Conservation (phyloP, 495 filamentous ascomycete species). For the Neurospora sp. region DNA sequence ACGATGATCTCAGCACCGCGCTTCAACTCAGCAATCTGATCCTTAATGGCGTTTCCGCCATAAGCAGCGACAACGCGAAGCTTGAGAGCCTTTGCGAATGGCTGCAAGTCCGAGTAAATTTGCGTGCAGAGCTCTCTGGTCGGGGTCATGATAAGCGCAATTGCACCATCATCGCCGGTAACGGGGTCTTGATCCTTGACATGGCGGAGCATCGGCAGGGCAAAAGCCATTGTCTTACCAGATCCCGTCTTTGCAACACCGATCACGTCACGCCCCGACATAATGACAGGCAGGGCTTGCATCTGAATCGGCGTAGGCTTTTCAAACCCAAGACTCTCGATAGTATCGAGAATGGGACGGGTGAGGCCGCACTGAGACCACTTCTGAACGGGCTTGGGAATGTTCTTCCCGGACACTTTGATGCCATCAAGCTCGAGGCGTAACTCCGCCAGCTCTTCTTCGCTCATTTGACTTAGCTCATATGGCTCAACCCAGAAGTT, state of each 20-base stretch:
- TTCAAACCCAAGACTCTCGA: slow-evolving; percentile 74
- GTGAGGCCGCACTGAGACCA: slow-evolving; percentile 94
- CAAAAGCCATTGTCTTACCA: slow-evolving; percentile 95
- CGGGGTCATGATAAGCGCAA: slow-evolving; percentile 83
- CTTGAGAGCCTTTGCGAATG: slow-evolving; percentile 80
- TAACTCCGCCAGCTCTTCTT: slow-evolving; percentile 71
- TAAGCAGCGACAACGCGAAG: slow-evolving; percentile 93
- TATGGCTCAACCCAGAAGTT: slow-evolving; percentile 87
- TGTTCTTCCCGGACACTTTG: slow-evolving; percentile 74
- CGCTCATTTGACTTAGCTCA: slow-evolving; percentile 75
- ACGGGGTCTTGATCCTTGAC: slow-evolving; percentile 88
- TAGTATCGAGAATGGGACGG: slow-evolving; percentile 77
- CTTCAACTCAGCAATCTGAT: slow-evolving; percentile 94
- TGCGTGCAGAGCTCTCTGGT: slow-evolving; percentile 92
- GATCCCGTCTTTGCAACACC: slow-evolving; percentile 97
- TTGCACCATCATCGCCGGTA: slow-evolving; percentile 76
- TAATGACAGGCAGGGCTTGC: slow-evolving; percentile 88
- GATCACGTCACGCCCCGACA: slow-evolving; percentile 93
- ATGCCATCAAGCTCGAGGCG: slow-evolving; percentile 88
- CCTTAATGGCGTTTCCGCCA: slow-evolving; percentile 92
- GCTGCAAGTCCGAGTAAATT: slow-evolving; percentile 88
- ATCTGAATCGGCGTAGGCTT: slow-evolving; percentile 88
- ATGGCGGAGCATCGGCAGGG: slow-evolving; percentile 93
- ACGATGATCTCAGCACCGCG: slow-evolving; percentile 92
- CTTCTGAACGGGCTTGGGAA: slow-evolving; percentile 87